phyloP scores from a whole-genome alignment of 495 filamentous ascomycete genomes.

The Neurospora sp. region DNA sequence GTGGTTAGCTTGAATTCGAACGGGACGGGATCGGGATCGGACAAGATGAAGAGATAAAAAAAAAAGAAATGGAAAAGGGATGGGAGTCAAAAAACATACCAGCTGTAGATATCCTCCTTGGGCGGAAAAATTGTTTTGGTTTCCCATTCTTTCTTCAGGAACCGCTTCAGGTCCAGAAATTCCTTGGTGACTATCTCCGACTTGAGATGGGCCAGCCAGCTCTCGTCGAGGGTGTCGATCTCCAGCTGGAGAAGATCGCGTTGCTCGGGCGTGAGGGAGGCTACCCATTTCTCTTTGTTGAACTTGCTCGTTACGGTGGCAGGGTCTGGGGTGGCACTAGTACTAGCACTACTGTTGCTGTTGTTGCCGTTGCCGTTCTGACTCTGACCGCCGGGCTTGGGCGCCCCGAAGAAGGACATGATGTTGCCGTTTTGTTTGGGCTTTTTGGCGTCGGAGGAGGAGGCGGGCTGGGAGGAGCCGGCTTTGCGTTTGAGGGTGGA shows the following conservation, averaged over 20 bases:
- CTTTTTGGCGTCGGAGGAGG: constrained; percentile 53
- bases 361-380: constrained; percentile 16
- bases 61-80: neutral
- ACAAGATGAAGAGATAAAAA: no score
- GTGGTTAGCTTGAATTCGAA: no score
- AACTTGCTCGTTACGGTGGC: constrained; percentile 45
- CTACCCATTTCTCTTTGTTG: constrained; percentile 80
- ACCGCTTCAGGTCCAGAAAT: constrained; percentile 80
- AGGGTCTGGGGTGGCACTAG: constrained; percentile 8
- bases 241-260: constrained; percentile 73
- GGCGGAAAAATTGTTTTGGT: constrained; percentile 75
- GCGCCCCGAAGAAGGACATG: constrained; percentile 43
- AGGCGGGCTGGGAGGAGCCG: constrained; percentile 28
- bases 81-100: constrained; percentile 42
- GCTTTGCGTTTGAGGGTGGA: constrained; percentile 62
- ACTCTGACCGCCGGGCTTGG: constrained; percentile 17
- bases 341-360: constrained; percentile 10
- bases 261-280: constrained; percentile 68
- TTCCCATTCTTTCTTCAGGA: constrained; percentile 70
- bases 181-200: constrained; percentile 66
- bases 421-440: constrained; percentile 49
- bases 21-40: no score
- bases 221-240: constrained; percentile 82
- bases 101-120: constrained; percentile 82
- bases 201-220: constrained; percentile 79